Evolutionary conservation across 2,329 filamentous ascomycete species (phyloP).

Genomic region (Cercospora beticola): DNA sequence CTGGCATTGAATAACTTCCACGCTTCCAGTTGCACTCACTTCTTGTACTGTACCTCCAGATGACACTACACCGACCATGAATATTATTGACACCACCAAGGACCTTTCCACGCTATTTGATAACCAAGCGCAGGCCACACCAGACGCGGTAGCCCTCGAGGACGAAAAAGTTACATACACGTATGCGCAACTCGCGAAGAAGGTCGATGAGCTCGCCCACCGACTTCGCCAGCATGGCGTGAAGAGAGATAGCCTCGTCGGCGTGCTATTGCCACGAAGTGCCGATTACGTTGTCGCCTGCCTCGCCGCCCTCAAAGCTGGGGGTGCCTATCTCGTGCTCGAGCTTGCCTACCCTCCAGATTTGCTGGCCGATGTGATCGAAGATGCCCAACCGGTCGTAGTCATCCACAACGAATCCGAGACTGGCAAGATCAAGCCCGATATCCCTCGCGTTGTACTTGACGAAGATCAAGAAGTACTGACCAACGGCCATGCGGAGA

Average conservation of each 20-base stretch:
- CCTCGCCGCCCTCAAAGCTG: slow-evolving; percentile 73
- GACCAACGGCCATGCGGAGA: slow-evolving; percentile 35
- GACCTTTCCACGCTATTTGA: slow-evolving; percentile 71
- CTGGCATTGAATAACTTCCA: not conserved
- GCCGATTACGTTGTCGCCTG: slow-evolving; percentile 78
- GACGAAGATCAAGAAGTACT: slow-evolving; percentile 48
- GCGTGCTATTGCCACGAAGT: slow-evolving; percentile 71
- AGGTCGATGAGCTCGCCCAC: slow-evolving; percentile 64
- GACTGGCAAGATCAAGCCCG: slow-evolving; percentile 62
- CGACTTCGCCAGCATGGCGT: slow-evolving; percentile 67
- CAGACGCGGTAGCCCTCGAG: slow-evolving; percentile 69
- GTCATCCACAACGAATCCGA: slow-evolving; percentile 68
- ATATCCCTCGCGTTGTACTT: slow-evolving; percentile 64
- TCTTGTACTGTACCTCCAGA: not conserved
- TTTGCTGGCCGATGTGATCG: slow-evolving; percentile 71
- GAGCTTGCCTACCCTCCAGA: slow-evolving; percentile 76
- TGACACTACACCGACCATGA: slow-evolving; percentile 48
- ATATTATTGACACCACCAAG: slow-evolving; percentile 67
- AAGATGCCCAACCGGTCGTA: slow-evolving; percentile 70
- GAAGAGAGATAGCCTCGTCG: slow-evolving; percentile 70
- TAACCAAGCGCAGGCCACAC: slow-evolving; percentile 66
- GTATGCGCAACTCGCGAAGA: slow-evolving; percentile 69
- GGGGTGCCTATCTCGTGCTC: slow-evolving; percentile 76
- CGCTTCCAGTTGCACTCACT: not conserved
- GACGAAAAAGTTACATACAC: slow-evolving; percentile 67